Evolutionary conservation across 2,329 filamentous ascomycete species (phyloP).

Genomic region (Paecilomyces sp.): DNA sequence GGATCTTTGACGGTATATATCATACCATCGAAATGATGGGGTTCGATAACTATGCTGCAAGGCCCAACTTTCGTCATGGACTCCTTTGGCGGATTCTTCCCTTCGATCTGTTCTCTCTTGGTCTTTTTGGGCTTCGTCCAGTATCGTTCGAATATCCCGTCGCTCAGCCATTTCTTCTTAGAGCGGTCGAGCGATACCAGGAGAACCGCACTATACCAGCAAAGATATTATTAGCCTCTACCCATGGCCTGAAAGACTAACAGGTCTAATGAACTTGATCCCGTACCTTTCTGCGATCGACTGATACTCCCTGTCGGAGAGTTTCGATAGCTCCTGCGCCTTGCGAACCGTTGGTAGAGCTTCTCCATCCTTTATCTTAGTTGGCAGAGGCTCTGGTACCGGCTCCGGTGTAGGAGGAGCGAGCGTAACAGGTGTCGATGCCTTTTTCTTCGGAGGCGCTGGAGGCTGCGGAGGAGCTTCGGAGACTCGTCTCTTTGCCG

Average conservation of each 20-base stretch:
- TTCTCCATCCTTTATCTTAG: conserved; percentile 46
- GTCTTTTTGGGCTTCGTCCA: conserved; percentile 53
- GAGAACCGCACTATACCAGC: conserved; percentile 44
- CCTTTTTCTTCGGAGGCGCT: conserved; percentile 28
- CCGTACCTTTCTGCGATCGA: conserved; percentile 49
- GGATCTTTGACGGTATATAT: conserved; percentile 50
- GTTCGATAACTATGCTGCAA: conserved; percentile 55
- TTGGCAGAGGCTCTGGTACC: conserved; percentile 40
- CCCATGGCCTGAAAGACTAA: not conserved
- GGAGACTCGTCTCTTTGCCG: conserved; percentile 36
- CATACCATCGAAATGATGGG: conserved; percentile 55
- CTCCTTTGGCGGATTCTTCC: conserved; percentile 43
- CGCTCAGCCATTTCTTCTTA: conserved; percentile 49
- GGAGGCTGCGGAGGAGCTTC: conserved; percentile 26
- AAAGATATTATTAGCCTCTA: conserved; percentile 12
- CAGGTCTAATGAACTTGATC: not conserved
- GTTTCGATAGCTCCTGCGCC: conserved; percentile 38
- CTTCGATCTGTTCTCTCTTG: conserved; percentile 42
- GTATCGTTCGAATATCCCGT: conserved; percentile 50
- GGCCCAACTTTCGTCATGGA: conserved; percentile 50
- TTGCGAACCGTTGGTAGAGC: conserved; percentile 47
- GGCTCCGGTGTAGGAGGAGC: conserved; percentile 22
- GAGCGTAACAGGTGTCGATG: conserved; percentile 20
- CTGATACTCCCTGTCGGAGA: conserved; percentile 51
- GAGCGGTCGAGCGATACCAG: conserved; percentile 52